phyloP scores from a whole-genome alignment of 1,284 basidiomycete genomes.

The Pseudozyma tsukubaensis region DNA sequence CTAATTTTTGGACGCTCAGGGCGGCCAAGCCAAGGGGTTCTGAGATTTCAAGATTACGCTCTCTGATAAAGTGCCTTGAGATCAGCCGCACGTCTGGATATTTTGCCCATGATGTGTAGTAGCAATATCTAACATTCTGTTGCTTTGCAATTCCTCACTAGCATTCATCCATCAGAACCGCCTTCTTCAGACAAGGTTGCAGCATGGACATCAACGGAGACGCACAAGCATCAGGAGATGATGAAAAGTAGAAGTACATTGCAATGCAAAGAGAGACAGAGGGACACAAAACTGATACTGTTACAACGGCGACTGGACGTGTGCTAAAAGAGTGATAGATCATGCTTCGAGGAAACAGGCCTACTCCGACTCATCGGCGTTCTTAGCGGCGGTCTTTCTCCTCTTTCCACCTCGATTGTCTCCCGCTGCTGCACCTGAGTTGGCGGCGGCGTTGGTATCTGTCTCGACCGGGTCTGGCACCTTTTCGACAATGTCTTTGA shows the following conservation, averaged over 20 bases:
- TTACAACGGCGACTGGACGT: too few species aligned
- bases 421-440: conserved; percentile 13
- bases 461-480: conserved; percentile 83
- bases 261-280: conserved; percentile 7
- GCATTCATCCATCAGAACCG: too few species aligned
- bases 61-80: conserved; percentile 5
- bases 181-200: too few species aligned
- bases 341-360: not conserved
- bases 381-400: conserved; percentile 46
- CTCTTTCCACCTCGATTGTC: conserved; percentile 51
- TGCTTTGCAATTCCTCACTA: too few species aligned
- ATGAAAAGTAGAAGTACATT: conserved; percentile 22
- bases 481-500: conserved; percentile 90
- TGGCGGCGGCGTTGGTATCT: conserved; percentile 14
- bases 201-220: too few species aligned
- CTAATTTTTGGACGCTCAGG: too few species aligned
- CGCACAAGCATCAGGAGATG: not conserved
- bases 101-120: too few species aligned
- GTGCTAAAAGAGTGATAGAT: not conserved
- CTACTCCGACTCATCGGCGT: conserved; percentile 37
- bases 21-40: not conserved
- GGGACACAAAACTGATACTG: conserved; percentile 8
- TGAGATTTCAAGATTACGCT: conserved; percentile 10
- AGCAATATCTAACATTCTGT: too few species aligned
- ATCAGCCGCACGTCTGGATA: too few species aligned